Evolutionary conservation across 2,329 filamentous ascomycete genomes (phyloP), one percentile per base, ranked within the genome.

Genomic region (Fusarium pininemorale): DNA sequence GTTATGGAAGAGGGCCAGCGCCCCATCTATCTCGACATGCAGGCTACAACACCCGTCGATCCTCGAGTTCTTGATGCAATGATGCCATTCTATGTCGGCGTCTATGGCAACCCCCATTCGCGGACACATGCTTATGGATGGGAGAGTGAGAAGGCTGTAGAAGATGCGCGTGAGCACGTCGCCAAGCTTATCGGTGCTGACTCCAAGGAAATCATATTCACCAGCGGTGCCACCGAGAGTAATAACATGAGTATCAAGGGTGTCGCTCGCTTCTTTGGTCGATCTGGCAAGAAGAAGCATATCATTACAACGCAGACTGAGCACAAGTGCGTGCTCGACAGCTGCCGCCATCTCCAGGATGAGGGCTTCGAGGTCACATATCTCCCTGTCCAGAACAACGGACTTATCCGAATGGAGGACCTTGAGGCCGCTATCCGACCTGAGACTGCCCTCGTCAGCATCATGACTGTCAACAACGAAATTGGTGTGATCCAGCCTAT

Each of bases 171-270:
- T 78, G 89, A 89, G 77, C 90, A 98, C 80, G 88, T 98, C 74
- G 96, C 96, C 7, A 88, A 88, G 44, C 89, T 99, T 63, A 96
- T 99, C 75, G 96, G 96, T 32, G 96, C 96, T 35, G 95, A 99
- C 81, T 87, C 96, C 11, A 99, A 99, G 84, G 96, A 99, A 82
- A 98, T 99, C 75, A 97, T 99, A 79, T 98, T 99, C 85, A 99
- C 96, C 12, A 98, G 95, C 79, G 96, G 96, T 63, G 96, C 96
- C 22, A 99, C 96, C 1, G 96, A 99, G 86, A 98, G 95, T 81
- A 99, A 99, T 85, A 99, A 99, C 80, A 99, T 99, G 96, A 98
- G 95, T 83, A 94, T 99, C 86, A 99, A 99, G 86, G 96, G 96
- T 73, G 96, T 99, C 14, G 95, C 96, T 26, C 90, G 96, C 73